Evolutionary conservation across 495 filamentous ascomycete genomes (phyloP), one percentile per base, ranked within the genome.

Genomic region (Trichoderma virens): DNA sequence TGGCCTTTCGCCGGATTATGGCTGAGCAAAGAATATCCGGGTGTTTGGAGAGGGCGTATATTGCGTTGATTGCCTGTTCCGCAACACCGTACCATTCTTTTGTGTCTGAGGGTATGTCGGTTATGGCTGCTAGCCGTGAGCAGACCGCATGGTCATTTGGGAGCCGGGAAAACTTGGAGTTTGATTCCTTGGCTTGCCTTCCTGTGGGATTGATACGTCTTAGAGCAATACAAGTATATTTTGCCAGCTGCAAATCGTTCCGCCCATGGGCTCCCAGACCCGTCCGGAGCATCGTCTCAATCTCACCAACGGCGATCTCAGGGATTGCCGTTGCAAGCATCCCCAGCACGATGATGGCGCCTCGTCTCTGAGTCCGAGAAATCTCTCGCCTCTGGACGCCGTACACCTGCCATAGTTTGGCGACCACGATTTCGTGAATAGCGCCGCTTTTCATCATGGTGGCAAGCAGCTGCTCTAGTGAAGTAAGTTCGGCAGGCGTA

Each of bases 11-110:
- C 62, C 91, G 83, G 38, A 99, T 81, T 25, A 98, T 89, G 64
- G 97, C 92, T 2, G 94, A 93, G 76, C 93, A 98, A 27, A 99
- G 81, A 32, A 88, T 88, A 74, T 99, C 94, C 0, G 94, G 94
- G 68, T 97, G 93, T 68, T 94, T 96, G 1, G 93, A 90, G 25
- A 99, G 77, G n/a, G 89, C 83, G 71, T 98, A 99, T 66, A 99
- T 97, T 38, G 94, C 94, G 65, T 91, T 88, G 69, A 98, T 91
- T 20, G 94, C 92, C 73, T 99, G 95, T 70, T 99, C 94, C 18
- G 95, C 93, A n/a, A 97, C 89, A 8, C 95, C 93, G 64, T 87
- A 93, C 94, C 94, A 99, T 72, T 99, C 94, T 72, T 95, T 93
- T 73, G 87, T 93, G 51, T 96, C 88, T 0, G 90, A 90, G 18